Conservation (phyloP, 1,139 yeast species). For the Hyphopichia fennica region DNA sequence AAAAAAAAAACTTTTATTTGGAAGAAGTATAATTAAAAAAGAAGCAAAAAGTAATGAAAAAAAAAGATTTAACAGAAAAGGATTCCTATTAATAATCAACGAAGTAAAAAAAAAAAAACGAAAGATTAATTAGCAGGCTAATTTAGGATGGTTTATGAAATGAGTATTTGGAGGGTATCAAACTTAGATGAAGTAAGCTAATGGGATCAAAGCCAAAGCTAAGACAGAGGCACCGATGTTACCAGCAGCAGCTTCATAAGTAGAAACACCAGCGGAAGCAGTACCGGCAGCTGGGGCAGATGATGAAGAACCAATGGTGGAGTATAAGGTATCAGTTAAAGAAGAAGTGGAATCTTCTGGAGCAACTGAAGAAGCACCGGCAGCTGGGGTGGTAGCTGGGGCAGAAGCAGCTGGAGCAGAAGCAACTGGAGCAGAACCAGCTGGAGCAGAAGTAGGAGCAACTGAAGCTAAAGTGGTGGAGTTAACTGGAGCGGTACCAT, state of each 20-base stretch:
- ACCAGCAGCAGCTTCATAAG: conserved; percentile 25
- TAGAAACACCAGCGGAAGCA: conserved; percentile 9
- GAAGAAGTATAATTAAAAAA: not conserved
- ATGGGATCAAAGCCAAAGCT: conserved; percentile 27
- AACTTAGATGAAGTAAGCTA: conserved; percentile 21
- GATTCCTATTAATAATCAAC: not conserved
- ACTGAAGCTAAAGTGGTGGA: conserved; percentile 3
- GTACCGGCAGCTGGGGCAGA: conserved; percentile 12
- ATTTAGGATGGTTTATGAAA: not conserved
- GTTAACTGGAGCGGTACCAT: conserved; percentile 7
- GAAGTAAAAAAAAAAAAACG: not conserved
- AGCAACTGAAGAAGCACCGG: conserved; percentile 8
- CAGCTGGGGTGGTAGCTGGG: conserved; percentile 7
- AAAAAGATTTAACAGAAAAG: not conserved
- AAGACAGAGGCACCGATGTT: conserved; percentile 24
- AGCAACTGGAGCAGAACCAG: conserved; percentile 13
- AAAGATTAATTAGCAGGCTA: not conserved
- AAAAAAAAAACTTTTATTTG: not conserved
- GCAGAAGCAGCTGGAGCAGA: conserved; percentile 16
- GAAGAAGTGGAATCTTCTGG: conserved; percentile 9
- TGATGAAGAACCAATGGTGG: conserved; percentile 7
- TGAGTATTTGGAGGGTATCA: not conserved
- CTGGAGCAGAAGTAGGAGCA: conserved; percentile 7
- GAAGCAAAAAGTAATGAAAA: not conserved
- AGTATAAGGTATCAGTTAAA: conserved; percentile 4